Evolutionary conservation across 108 stramenopile genomes (phyloP).

Genomic region (Hondaea fermentalgiana): DNA sequence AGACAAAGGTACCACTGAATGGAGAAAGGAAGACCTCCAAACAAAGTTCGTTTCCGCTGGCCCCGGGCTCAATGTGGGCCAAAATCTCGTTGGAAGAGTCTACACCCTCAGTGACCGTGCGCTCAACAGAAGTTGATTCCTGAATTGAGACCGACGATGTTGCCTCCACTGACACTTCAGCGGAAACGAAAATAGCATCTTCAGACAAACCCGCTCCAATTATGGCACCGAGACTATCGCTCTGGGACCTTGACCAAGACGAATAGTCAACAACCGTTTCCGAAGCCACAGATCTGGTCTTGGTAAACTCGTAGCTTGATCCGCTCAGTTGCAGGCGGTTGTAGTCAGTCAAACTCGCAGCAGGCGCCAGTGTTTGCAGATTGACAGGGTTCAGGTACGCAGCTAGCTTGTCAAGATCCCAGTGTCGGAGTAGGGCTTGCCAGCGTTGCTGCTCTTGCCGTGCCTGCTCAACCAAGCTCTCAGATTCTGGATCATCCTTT

Average conservation of each 20-base stretch:
- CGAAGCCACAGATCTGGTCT: too few species aligned
- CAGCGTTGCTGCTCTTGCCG: background rate
- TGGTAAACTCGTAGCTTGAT: background rate
- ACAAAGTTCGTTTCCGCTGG: background rate
- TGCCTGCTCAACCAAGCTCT: background rate
- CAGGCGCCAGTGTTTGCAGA: background rate
- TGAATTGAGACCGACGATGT: background rate
- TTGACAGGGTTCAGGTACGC: background rate
- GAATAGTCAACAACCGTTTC: too few species aligned
- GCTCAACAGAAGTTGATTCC: background rate
- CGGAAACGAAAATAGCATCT: too few species aligned
- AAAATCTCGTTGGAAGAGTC: background rate
- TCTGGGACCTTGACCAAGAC: too few species aligned
- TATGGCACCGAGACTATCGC: too few species aligned
- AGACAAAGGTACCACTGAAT: background rate
- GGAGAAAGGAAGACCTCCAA: background rate
- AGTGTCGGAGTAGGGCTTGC: background rate
- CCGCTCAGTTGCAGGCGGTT: background rate
- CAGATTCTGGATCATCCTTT: background rate
- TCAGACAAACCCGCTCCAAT: too few species aligned
- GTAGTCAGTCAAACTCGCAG: background rate
- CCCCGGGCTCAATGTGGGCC: background rate
- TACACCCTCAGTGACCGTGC: background rate
- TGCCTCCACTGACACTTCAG: too few species aligned
- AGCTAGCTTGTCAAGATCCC: background rate